These are phyloP conservation scores for Colletotrichum nymphaeae DNA, from an alignment of 2,329 filamentous ascomycete genomes.

Conservation along the genomic window DNA sequence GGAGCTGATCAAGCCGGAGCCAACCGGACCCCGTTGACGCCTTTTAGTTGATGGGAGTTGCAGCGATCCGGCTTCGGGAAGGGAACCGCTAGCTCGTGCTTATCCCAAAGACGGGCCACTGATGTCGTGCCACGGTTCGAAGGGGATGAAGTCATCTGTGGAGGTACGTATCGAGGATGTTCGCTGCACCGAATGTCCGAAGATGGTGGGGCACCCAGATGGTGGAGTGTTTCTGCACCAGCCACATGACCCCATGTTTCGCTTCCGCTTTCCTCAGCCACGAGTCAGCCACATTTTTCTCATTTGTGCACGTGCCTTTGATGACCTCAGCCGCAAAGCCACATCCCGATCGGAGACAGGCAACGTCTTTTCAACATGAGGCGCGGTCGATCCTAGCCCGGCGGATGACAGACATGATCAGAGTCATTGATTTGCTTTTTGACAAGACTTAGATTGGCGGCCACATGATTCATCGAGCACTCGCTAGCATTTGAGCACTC, in stretches of 20 bases:
- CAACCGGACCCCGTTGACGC: neutral
- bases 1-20: neutral
- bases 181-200: neutral
- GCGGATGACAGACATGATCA: neutral
- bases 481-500: neutral
- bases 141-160: conserved; percentile 7
- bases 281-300: conserved; percentile 2
- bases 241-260: neutral
- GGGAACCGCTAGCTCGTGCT: neutral
- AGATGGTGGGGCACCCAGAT: neutral
- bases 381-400: conserved; percentile 11
- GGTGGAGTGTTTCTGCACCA: neutral
- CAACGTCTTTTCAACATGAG: neutral
- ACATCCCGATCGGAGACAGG: neutral
- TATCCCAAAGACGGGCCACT: conserved; percentile 15
- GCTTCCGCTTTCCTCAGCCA: neutral
- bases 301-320: neutral
- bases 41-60: neutral
- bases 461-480: conserved; percentile 25
- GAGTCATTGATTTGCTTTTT: conserved; percentile 9
- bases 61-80: conserved; percentile 6
- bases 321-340: neutral
- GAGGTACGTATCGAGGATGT: neutral
- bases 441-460: neutral
- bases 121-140: conserved; percentile 28